Base-by-base conservation (phyloP, 495 filamentous ascomycete species). In the Podospora bellae-mahoneyi region DNA sequence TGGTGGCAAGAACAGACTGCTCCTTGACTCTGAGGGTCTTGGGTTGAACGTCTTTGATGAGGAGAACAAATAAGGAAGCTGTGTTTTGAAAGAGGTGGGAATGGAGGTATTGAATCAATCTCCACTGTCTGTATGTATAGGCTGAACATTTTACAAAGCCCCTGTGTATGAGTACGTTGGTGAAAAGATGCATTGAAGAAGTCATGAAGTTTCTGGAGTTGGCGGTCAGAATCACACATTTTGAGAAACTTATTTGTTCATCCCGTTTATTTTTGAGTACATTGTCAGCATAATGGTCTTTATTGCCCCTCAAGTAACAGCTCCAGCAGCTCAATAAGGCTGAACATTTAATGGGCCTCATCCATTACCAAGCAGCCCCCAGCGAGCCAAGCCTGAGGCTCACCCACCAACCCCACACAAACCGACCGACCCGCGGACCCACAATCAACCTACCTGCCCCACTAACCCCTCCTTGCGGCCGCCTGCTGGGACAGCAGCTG, bases 1-100 rank as follows among this genome's bases (percentile, higher is more conserved):
- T 64, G 92, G 92, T 64, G 91, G 92, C 78, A 88, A 86, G 85
- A 99, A 99, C 84, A 97, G 96, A 84, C 82, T 99, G 60, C 93
- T 96, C 75, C 83, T 99, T 67, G 96, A 99, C 70, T 85, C 90
- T 3, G 89, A 94, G 74, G 93, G 92, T 19, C 81, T 99, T 74
- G 95, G 95, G 32, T 78, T 99, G 78, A 98, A 98, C 73, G 92
- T 98, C 73, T 90, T 84, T 66, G 85, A 89, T 69, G 84, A 87
- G n/a, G 79, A 84, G 75, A 71, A 70, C 57, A 74, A 77, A 64
- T 76, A 77, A 73, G 72, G 30, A 32, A 39, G 60, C 6, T 13
- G 3, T 27, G 20, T 16, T 26, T 61, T 18, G 69, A 15, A 58
- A 20, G 64, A 55, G 62, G 28, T 62, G 30, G 58, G 39, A 68